A percentile compares a stretch with the other conserved stretches of the same genome.
Conservation (phyloP, 805 yeast species). For the Priceomyces castillae region DNA sequence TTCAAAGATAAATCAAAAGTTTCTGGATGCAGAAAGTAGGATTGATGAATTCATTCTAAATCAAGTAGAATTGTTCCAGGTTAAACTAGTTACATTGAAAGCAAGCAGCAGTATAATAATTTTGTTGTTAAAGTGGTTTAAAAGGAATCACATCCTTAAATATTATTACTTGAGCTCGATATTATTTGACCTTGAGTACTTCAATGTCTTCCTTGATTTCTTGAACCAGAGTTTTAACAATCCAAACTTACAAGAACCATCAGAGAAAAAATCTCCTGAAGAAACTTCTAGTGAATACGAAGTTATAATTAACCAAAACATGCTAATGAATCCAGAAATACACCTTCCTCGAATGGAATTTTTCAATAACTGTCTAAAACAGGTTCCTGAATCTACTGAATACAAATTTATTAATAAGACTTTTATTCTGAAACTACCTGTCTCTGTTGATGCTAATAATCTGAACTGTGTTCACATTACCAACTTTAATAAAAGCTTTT, state of each 20-base stretch:
- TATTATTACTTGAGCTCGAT: constrained; percentile 70
- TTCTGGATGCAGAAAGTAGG: constrained; percentile 13
- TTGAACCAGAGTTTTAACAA: constrained; percentile 36
- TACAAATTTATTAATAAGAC: constrained; percentile 29
- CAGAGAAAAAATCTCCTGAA: constrained; percentile 7
- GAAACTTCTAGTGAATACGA: constrained; percentile 29
- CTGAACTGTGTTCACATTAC: constrained; percentile 27
- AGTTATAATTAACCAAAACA: constrained; percentile 33
- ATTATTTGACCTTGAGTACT: constrained; percentile 69
- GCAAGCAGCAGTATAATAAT: constrained; percentile 53
- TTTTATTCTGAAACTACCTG: constrained; percentile 27
- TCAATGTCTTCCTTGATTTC: constrained; percentile 30
- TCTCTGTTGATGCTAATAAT: constrained; percentile 22
- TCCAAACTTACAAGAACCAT: constrained; percentile 26
- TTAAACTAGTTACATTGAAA: constrained; percentile 63
- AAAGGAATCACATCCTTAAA: constrained; percentile 72
- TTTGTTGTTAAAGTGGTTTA: constrained; percentile 71
- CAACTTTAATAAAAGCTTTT: constrained; percentile 40
- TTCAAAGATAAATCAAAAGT: constrained; percentile 8
- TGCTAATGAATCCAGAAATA: constrained; percentile 38
- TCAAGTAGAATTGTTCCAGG: constrained; percentile 52
- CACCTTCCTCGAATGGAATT: constrained; percentile 31
- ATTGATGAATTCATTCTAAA: constrained; percentile 29
- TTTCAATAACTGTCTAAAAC: constrained; percentile 34
- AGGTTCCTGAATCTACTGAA: constrained; percentile 12